A percentile compares a stretch with the other conserved stretches of the same genome.
phyloP scores from a whole-genome alignment of 2,329 filamentous ascomycete genomes.

The Ilyonectria sp. region DNA sequence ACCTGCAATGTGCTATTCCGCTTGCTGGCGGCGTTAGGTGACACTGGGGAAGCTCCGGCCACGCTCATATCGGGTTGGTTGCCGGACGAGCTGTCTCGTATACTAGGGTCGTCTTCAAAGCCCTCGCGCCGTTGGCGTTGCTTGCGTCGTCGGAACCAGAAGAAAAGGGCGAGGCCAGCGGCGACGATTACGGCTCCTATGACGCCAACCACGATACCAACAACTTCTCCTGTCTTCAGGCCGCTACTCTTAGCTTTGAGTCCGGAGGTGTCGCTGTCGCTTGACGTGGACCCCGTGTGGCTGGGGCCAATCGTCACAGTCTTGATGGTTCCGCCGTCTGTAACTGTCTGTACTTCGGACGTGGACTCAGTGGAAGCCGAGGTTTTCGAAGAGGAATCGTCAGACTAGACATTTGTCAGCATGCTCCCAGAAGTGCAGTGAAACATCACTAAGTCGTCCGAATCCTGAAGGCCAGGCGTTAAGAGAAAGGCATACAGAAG shows the following conservation, averaged over 20 bases:
- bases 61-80: slow-evolving; percentile 62
- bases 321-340: slow-evolving; percentile 65
- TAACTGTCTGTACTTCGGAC: slow-evolving; percentile 67
- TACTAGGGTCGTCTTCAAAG: slow-evolving; percentile 61
- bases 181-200: slow-evolving; percentile 59
- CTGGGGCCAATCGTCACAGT: slow-evolving; percentile 70
- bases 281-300: slow-evolving; percentile 38
- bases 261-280: slow-evolving; percentile 40
- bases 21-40: slow-evolving; percentile 59
- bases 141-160: slow-evolving; percentile 63
- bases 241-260: slow-evolving; percentile 41
- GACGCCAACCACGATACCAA: slow-evolving; percentile 68
- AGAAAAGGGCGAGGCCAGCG: slow-evolving; percentile 57
- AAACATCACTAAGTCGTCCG: slow-evolving; percentile 43
- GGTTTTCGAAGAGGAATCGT: slow-evolving; percentile 27
- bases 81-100: slow-evolving; percentile 66
- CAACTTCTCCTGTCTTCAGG: slow-evolving; percentile 64
- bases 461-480: slow-evolving; percentile 32
- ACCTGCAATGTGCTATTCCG: slow-evolving; percentile 70
- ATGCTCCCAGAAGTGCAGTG: slow-evolving; percentile 20
- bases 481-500: slow-evolving; percentile 56
- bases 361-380: slow-evolving; percentile 42
- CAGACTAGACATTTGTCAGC: slow-evolving; percentile 38
- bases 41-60: slow-evolving; percentile 49
- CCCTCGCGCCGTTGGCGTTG: slow-evolving; percentile 59